Base-by-base conservation (phyloP, 352 stramenopile genomes). In the Phytophthora pinifolia region DNA sequence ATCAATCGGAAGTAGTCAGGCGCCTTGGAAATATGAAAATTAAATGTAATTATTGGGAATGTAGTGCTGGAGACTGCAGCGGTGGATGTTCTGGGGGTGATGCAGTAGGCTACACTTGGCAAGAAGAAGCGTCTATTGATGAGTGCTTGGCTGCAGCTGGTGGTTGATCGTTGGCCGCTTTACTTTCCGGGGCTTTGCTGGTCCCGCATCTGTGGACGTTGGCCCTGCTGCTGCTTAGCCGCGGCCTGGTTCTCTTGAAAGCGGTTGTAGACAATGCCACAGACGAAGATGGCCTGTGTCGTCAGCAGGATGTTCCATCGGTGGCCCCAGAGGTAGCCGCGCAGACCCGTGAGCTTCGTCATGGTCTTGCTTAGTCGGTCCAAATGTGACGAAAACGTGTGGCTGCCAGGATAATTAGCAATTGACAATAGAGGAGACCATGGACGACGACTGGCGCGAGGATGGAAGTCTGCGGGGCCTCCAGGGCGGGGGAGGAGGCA, bases 251-350 rank as follows among this genome's bases (percentile, higher is more conserved):
- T 73, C 17, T 73, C 54, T 6, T 41, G 38, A 55, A 67, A 89
- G 37, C 81, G 76, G 17, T 83, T 80, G 61, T 81, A 79, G 45
- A 86, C 65, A 13, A 92, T 65, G 27, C 65, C 70, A 45, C 64
- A 75, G 56, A 76, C 89, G 63, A 87, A 86, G 56, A 88, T 75
- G 49, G 60, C 71, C 57, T 92, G 81, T 35, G 79, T 73, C 49
- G 75, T 86, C 31, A 92, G 70, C 46, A 92, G 54, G 38, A 92
- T 84, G 65, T 88, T 87, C 79, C 79, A 92, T 49, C 81, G 76
- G 39, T 89, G 72, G 43, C 78, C 59, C 52, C 76, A 66, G 55
- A 92, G 51, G 62, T 83, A 92, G 49, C 67, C 65, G 20, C 53
- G 70, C 53, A 87, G 73, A 53, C 62, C 63, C 34, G 71, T 75